Base-by-base conservation (phyloP, 768 basidiomycete genomes). In the Mycena kentingensis region DNA sequence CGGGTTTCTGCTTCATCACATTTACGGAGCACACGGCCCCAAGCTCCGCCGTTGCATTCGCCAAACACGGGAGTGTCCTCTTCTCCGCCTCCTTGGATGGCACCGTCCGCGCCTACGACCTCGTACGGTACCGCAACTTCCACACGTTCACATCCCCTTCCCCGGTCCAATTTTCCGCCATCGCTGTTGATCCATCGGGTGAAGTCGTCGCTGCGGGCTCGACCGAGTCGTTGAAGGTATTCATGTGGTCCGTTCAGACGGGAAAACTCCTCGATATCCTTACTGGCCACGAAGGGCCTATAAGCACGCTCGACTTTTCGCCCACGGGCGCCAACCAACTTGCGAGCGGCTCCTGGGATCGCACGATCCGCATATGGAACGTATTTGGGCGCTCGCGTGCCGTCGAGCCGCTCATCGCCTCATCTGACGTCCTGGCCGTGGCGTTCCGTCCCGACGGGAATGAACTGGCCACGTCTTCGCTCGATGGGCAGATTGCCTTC, bases 161-260 rank as follows among this genome's bases (percentile, higher is more conserved):
- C 0, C 97, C 97, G 5, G 94, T 94, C n/a, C 97, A 99, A 65
- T 99, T 99, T 71, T 94, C 93, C 6, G 88, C 85, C 44, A 78
- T 99, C 11, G 94, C 95, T 0, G 95, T 98, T 15, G 97, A 98
- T 64, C 93, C 94, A 0, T 93, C 90, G 3, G 96, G 96, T 24
- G 97, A 99, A 72, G 93, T 98, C 12, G 91, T 99, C 31, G 92
- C 91, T 5, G 97, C 97, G 0, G 97, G 97, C 19, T 94, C 93
- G n/a, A 84, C 88, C 6, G 94, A 98, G 71, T 90, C 91, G 0
- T 99, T 95, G 66, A 94, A 99, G 67, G 81, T 99, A 47, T 98
- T 90, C 77, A 75, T 99, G 68, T 98, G 97, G 97, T 95, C 93
- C 1, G 95, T 98, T 5, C 95, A 98, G 67, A 98, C 95, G 0